Evolutionary conservation across 768 basidiomycete genomes (phyloP).

Genomic region (Agrocybe praecox): DNA sequence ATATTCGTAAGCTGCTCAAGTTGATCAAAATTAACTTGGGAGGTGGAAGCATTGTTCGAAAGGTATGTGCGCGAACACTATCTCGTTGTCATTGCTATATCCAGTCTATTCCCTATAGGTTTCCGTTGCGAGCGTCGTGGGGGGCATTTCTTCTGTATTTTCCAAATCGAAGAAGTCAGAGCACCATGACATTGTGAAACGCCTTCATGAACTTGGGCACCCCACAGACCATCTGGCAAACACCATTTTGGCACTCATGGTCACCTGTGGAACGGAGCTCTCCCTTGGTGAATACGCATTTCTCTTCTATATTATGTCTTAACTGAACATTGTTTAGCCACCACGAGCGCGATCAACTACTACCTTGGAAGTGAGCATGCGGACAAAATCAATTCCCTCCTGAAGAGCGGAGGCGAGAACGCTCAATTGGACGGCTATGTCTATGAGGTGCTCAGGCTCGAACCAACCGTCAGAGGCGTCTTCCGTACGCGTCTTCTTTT

Average conservation of each 20-base stretch:
- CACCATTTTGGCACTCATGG: conserved; percentile 70
- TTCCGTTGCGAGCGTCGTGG: conserved; percentile 43
- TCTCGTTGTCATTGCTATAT: neutral
- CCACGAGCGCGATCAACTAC: conserved; percentile 67
- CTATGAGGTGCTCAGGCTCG: conserved; percentile 63
- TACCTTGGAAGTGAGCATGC: conserved; percentile 57
- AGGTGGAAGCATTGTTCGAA: conserved; percentile 38
- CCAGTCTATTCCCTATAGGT: conserved; percentile 32
- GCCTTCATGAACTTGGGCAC: conserved; percentile 56
- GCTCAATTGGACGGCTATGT: conserved; percentile 55
- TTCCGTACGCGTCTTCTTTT: conserved; percentile 47
- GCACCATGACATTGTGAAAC: conserved; percentile 55
- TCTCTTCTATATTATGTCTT: neutral
- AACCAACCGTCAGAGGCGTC: conserved; percentile 72
- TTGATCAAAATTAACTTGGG: conserved; percentile 59
- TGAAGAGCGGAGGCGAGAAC: conserved; percentile 31
- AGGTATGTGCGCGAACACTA: conserved; percentile 34
- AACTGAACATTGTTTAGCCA: conserved; percentile 35
- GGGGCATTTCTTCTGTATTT: conserved; percentile 49
- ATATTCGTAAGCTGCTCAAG: conserved; percentile 54
- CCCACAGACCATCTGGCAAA: conserved; percentile 67
- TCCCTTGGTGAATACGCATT: conserved; percentile 52
- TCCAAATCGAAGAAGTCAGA: conserved; percentile 44
- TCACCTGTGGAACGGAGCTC: conserved; percentile 68
- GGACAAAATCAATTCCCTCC: conserved; percentile 36